These are phyloP conservation scores for Scheffersomyces ergatensis DNA, from an alignment of 805 yeast genomes.

Conservation along the genomic window DNA sequence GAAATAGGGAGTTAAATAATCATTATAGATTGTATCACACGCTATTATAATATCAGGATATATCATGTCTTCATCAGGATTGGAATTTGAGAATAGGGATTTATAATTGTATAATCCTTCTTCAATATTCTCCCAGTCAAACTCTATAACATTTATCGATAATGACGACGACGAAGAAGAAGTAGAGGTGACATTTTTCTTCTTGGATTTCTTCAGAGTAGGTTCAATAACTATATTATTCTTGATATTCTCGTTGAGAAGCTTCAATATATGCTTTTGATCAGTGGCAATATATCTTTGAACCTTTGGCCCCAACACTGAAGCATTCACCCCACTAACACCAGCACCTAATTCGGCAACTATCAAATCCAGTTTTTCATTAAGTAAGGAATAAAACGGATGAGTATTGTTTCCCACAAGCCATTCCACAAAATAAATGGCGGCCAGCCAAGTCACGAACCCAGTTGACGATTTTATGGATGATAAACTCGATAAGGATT, in stretches of 20 bases:
- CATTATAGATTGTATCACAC: constrained; percentile 67
- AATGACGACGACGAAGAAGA: constrained; percentile 3
- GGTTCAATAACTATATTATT: constrained; percentile 26
- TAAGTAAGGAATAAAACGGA: constrained; percentile 19
- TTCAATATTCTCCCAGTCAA: constrained; percentile 59
- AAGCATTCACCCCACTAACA: constrained; percentile 49
- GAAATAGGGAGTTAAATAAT: constrained; percentile 51
- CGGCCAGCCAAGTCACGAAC: constrained; percentile 58
- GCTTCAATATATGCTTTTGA: constrained; percentile 52
- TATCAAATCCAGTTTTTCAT: constrained; percentile 2
- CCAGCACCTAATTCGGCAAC: constrained; percentile 67
- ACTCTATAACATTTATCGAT: constrained; percentile 45
- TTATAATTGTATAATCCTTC: constrained; percentile 26
- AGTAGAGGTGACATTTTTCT: constrained; percentile 6
- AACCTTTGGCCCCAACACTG: constrained; percentile 30
- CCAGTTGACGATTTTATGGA: constrained; percentile 52
- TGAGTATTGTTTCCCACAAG: constrained; percentile 25
- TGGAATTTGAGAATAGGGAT: constrained; percentile 4
- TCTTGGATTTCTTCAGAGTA: not conserved
- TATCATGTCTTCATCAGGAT: not conserved
- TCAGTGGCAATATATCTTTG: constrained; percentile 53
- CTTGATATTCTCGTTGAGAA: constrained; percentile 45
- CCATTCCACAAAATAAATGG: constrained; percentile 55
- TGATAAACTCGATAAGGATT: constrained; percentile 31
- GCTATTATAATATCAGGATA: constrained; percentile 52